Conservation (phyloP, 2,329 filamentous ascomycete genomes). For the Knufia petricola region DNA sequence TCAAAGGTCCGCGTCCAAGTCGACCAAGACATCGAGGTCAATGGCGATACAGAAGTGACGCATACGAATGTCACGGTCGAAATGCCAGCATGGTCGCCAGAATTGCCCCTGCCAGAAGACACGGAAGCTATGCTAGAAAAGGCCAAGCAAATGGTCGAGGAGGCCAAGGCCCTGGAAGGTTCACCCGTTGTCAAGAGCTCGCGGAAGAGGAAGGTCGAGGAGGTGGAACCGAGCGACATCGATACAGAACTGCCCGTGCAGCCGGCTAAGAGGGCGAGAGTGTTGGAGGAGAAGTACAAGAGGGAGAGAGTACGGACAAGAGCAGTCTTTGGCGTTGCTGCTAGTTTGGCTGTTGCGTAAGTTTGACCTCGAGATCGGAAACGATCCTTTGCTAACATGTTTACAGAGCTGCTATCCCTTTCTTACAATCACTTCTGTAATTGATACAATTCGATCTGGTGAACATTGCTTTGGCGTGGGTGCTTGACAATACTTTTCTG, state of each 20-base stretch:
- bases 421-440: slow-evolving; percentile 26
- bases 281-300: slow-evolving; percentile 64
- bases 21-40: slow-evolving; percentile 51
- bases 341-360: slow-evolving; percentile 83
- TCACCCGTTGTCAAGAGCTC: slow-evolving; percentile 27
- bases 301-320: slow-evolving; percentile 80
- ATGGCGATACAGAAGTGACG: slow-evolving; percentile 55
- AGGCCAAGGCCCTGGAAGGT: slow-evolving; percentile 45
- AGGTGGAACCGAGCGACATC: slow-evolving; percentile 33
- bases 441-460: background rate
- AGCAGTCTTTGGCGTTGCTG: slow-evolving; percentile 75
- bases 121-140: slow-evolving; percentile 74
- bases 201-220: slow-evolving; percentile 61
- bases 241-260: slow-evolving; percentile 32
- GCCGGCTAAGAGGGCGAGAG: slow-evolving; percentile 60
- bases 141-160: slow-evolving; percentile 79
- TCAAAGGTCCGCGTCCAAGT: slow-evolving; percentile 47
- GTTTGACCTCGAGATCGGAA: slow-evolving; percentile 32
- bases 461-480: no score
- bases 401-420: slow-evolving; percentile 37
- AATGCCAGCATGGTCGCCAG: slow-evolving; percentile 56
- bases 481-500: no score
- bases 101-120: slow-evolving; percentile 66
- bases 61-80: slow-evolving; percentile 68
- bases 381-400: slow-evolving; percentile 17